Percentiles rank a stretch among this genome's conserved stretches.
phyloP scores from a whole-genome alignment of 2,329 filamentous ascomycete species.

The Colletotrichum melonis region DNA sequence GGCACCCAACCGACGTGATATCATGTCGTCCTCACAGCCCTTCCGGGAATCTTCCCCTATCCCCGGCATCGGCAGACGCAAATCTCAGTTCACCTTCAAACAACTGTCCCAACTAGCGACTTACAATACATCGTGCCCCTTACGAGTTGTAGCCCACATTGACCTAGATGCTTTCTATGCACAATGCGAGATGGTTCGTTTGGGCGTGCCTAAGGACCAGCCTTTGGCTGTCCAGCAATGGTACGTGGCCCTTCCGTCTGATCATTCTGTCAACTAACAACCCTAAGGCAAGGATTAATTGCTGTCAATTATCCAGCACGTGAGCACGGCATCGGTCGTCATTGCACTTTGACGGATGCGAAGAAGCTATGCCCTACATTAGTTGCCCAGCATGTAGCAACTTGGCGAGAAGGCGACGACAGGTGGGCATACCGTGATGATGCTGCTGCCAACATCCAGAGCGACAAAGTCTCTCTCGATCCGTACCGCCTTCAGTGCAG shows the following conservation, averaged over 20 bases:
- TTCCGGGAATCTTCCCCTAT: slow-evolving; percentile 34
- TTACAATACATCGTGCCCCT: slow-evolving; percentile 77
- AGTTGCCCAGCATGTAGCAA: slow-evolving; percentile 91
- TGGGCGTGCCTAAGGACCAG: slow-evolving; percentile 77
- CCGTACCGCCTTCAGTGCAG: slow-evolving; percentile 89
- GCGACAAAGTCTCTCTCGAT: slow-evolving; percentile 94
- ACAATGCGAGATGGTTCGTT: slow-evolving; percentile 93
- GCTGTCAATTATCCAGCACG: slow-evolving; percentile 96
- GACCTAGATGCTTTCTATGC: slow-evolving; percentile 98
- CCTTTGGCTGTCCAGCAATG: slow-evolving; percentile 96
- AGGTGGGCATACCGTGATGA: slow-evolving; percentile 93
- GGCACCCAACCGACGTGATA: neutral
- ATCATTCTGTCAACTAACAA: neutral
- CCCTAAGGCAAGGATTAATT: slow-evolving; percentile 85
- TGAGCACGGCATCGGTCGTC: slow-evolving; percentile 80
- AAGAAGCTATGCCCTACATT: slow-evolving; percentile 87
- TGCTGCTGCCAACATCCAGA: slow-evolving; percentile 81
- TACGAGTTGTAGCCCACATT: slow-evolving; percentile 90
- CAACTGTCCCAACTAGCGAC: slow-evolving; percentile 82
- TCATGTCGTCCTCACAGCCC: slow-evolving; percentile 33
- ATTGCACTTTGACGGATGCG: slow-evolving; percentile 84
- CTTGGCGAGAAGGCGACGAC: slow-evolving; percentile 91
- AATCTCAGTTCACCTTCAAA: slow-evolving; percentile 85
- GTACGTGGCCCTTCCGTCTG: slow-evolving; percentile 52
- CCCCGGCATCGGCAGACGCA: slow-evolving; percentile 15